Evolutionary conservation across 2,329 filamentous ascomycete species (phyloP).

Genomic region (Diaporthe sp.): DNA sequence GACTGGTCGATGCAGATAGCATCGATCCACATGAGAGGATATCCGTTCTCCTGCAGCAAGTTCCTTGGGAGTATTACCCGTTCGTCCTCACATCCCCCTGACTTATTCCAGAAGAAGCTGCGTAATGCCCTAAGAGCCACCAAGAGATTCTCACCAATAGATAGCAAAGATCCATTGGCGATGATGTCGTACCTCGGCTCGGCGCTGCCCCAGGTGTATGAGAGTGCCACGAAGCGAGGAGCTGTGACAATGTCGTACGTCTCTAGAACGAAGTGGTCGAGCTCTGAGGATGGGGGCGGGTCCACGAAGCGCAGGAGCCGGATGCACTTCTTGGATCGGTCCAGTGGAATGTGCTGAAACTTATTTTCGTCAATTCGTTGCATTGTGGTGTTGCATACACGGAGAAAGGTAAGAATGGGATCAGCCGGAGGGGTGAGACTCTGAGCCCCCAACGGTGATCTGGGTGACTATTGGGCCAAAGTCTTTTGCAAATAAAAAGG

Average conservation of each 20-base stretch:
- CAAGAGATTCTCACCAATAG: not conserved
- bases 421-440: not conserved
- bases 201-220: not conserved
- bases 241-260: not conserved
- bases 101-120: not conserved
- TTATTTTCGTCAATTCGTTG: not conserved
- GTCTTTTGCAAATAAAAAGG: no score
- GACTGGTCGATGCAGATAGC: not conserved
- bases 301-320: not conserved
- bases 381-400: not conserved
- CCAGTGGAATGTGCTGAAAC: not conserved
- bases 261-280: not conserved
- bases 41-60: not conserved
- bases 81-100: no score
- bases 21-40: not conserved
- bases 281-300: not conserved
- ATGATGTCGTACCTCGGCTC: not conserved
- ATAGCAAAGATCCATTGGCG: not conserved
- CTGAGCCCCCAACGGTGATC: no score
- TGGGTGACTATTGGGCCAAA: no score
- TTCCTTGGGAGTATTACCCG: no score
- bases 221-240: not conserved
- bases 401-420: not conserved
- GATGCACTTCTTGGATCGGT: not conserved
- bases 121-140: not conserved